Base-by-base conservation (phyloP, 805 yeast species). In the Candida tallmaniae region DNA sequence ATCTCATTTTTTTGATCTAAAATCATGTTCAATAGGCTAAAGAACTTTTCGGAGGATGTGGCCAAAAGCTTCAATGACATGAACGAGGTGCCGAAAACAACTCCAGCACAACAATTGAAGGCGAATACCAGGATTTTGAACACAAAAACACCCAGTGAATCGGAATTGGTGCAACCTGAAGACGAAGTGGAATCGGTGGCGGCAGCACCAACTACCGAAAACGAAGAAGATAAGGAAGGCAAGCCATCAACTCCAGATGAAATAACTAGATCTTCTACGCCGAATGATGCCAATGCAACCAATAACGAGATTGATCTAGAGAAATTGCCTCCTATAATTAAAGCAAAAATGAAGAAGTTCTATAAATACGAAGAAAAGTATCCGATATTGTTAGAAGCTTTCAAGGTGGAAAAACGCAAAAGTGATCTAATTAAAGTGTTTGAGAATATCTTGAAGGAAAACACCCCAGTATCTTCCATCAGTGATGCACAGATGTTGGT, bases 351-450 rank as follows among this genome's bases (percentile, higher is more conserved):
- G 56, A 71, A 72, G 36, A 89, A 86, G 61, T 85, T 83, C 50
- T 76, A 72, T 37, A 88, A 87, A 54, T 90, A 89, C 56, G 97
- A 90, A 55, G 83, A 82, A 32, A 88, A 87, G 55, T 90, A 93
- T 52, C 98, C 98, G 0, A 62, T 78, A 27, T 64, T 90, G 11
- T 69, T 88, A 32, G 82, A 82, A 28, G 96, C 97, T 0, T 93
- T 86, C 61, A 84, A 87, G 51, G 63, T 70, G 1, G 96, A 89
- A 54, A 86, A 83, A 60, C 65, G 72, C 32, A 83, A 80, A 47
- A 63, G 71, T 2, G 80, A 74, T 29, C 67, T 80, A 28, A 71
- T 88, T 6, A 64, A 52, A 4, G 50, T 62, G 0, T 82, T 89
- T 46, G 96, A 87, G 51, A 76, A 65, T 36, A 73, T 83, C 10